A percentile compares a stretch with the other conserved stretches of the same genome.
phyloP scores from a whole-genome alignment of 441 rosid species.

The Eutrema salsugineum region DNA sequence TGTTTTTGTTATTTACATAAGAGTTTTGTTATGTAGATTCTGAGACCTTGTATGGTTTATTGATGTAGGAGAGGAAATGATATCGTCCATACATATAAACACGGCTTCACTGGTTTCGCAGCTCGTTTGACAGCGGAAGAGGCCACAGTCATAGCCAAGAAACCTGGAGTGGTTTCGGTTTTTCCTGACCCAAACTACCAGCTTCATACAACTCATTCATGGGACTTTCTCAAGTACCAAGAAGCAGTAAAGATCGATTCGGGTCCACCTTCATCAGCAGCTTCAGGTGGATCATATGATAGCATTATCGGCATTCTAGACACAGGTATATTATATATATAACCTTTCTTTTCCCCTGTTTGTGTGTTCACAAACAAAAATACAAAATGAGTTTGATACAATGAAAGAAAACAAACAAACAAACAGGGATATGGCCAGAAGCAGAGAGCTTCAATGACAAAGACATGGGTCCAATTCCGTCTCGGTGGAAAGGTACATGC shows the following conservation, averaged over 20 bases:
- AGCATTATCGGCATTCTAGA: constrained; percentile 55
- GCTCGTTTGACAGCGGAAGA: constrained; percentile 71
- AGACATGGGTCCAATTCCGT: constrained; percentile 48
- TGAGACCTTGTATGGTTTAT: background rate
- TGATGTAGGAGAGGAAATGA: constrained; percentile 46
- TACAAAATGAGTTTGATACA: background rate
- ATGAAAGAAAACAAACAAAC: background rate
- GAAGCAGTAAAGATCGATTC: constrained; percentile 43
- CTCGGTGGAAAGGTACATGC: constrained; percentile 60
- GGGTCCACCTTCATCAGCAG: constrained; percentile 28
- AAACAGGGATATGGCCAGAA: constrained; percentile 65
- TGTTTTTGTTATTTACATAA: background rate
- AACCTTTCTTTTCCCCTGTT: background rate
- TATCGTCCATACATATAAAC: constrained; percentile 47
- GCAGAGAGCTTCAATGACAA: constrained; percentile 55
- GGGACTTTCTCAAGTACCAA: constrained; percentile 81
- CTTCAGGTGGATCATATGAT: constrained; percentile 33
- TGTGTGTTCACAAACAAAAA: background rate
- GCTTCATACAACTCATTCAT: constrained; percentile 89
- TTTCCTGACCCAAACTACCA: constrained; percentile 60
- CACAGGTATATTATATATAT: constrained; percentile 34
- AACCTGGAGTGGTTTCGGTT: constrained; percentile 74
- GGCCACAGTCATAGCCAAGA: constrained; percentile 46
- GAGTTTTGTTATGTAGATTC: background rate
- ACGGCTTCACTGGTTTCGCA: constrained; percentile 80